Base-by-base conservation (phyloP, 2,329 filamentous ascomycete genomes). In the Pseudogymnoascus sp. region DNA sequence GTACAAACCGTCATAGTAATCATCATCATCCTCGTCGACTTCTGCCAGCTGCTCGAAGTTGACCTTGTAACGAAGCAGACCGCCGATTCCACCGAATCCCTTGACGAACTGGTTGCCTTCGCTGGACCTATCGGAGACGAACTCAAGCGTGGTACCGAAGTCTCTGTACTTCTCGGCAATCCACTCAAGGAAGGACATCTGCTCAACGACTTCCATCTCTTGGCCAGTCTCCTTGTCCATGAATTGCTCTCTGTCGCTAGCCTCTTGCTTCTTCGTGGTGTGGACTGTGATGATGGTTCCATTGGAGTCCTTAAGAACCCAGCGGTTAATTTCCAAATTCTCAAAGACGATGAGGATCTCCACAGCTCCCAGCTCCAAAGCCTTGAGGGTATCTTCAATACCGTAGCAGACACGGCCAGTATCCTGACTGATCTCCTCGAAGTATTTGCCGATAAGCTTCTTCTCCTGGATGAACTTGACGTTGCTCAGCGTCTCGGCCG, bases 381-480 rank as follows among this genome's bases (percentile, higher is more conserved):
- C 94, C 81, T 97, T 97, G 71, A 99, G 82, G 14, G 94, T 99
- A 74, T 99, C 95, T 1, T 97, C 94, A 65, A 99, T 88, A 81
- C 94, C 91, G 75, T 99, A 99, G 81, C 94, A 99, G 68, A 99
- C 87, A 73, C 91, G 94, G 68, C 94, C 94, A 59, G 89, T 96
- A 73, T 99, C 94, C 77, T 96, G 91, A 75, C 91, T 96, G 72
- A 99, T 97, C 77, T 99, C 93, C 75, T 99, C 92, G 71, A 99
- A 99, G 82, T 99, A 99, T 74, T 90, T 91, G 75, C 93, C 93
- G 72, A 99, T 99, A 65, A 99, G 86, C 81, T 97, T 99, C 88
- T 99, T 99, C 83, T 99, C 94, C 78, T 99, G 94, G 75, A 99
- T 97, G 76, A 99, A 99, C 79, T 99, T 99, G 83, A 99, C 94